Base-by-base conservation (phyloP, 2,329 filamentous ascomycete genomes). In the Esteya vermicola region DNA sequence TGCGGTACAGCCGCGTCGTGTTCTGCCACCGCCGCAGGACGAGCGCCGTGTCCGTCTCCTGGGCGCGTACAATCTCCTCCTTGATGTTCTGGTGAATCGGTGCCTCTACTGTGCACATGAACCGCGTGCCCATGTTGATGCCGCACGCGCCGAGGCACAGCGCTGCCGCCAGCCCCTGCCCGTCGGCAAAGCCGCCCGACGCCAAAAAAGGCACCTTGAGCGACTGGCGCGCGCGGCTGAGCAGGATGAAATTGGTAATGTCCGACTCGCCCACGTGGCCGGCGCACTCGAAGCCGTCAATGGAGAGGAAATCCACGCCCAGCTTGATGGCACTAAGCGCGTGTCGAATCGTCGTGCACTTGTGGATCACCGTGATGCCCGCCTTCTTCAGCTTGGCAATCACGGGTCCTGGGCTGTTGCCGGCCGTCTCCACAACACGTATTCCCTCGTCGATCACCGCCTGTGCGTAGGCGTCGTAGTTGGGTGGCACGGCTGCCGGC, bases 71-170 rank as follows among this genome's bases (percentile, higher is more conserved):
- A 53, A 98, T 98, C 50, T 82, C 71, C 59, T 93, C 71, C 71
- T 98, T 98, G 66, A 98, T 85, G 50, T 93, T 93, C 36, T 75
- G 58, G 63, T 98, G 91, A 47, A 98, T 83, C 1, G 91, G 91
- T 14, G 88, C 79, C 62, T 96, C 91, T 33, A 89, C 69, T 0
- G 91, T 96, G 65, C 82, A 89, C 84, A 98, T 93, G 67, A 96
- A 98, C 32, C 91, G 71, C 9, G 91, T 98, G 43, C 91, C 91
- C 91, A 98, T 98, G 64, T 98, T 98, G 63, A 96, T 79, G 47
- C 91, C 91, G 57, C 85, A 84, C 0, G 91, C 91, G 27, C 91
- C 91, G 12, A 98, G 72, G 31, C 81, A 80, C 50, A 98, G 67
- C 8, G 91, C 91, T 3, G 89, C 91, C 1, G 91, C 91, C 18